Percentiles rank a stretch among this genome's conserved stretches.
These are phyloP conservation scores for Gossypium australe DNA, from an alignment of 345 rosid species.

Conservation along the genomic window DNA sequence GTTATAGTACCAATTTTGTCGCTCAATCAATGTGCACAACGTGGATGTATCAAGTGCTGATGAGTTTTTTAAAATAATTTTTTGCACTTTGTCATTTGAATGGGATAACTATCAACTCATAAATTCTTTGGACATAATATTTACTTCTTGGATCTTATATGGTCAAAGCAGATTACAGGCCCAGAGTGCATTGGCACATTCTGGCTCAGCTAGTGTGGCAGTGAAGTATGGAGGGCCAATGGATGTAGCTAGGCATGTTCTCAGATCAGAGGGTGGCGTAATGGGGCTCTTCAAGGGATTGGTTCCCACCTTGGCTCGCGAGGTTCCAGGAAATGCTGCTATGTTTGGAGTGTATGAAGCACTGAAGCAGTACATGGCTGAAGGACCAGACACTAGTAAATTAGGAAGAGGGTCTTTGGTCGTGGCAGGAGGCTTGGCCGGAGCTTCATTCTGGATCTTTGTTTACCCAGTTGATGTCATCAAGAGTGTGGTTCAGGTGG, in stretches of 20 bases:
- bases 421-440: slow-evolving; percentile 87
- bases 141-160: slow-evolving; percentile 8
- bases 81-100: not conserved
- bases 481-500: slow-evolving; percentile 93
- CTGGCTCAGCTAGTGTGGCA: slow-evolving; percentile 47
- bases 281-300: slow-evolving; percentile 93
- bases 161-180: slow-evolving; percentile 78
- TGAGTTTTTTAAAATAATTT: no score
- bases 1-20: no score
- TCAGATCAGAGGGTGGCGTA: slow-evolving; percentile 77
- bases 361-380: slow-evolving; percentile 68
- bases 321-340: slow-evolving; percentile 88
- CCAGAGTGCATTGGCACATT: slow-evolving; percentile 61
- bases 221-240: slow-evolving; percentile 88
- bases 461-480: slow-evolving; percentile 95
- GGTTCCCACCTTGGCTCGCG: slow-evolving; percentile 84
- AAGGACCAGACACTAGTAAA: slow-evolving; percentile 81
- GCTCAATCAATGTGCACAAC: no score
- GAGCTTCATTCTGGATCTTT: slow-evolving; percentile 73
- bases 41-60: no score
- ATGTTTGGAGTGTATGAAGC: slow-evolving; percentile 91
- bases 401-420: slow-evolving; percentile 80
- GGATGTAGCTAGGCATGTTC: slow-evolving; percentile 89
- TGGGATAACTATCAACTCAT: not conserved
- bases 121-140: not conserved